Evolutionary conservation across 129 eudicot species (phyloP).

Genomic region (Chrysanthemum seticuspe): DNA sequence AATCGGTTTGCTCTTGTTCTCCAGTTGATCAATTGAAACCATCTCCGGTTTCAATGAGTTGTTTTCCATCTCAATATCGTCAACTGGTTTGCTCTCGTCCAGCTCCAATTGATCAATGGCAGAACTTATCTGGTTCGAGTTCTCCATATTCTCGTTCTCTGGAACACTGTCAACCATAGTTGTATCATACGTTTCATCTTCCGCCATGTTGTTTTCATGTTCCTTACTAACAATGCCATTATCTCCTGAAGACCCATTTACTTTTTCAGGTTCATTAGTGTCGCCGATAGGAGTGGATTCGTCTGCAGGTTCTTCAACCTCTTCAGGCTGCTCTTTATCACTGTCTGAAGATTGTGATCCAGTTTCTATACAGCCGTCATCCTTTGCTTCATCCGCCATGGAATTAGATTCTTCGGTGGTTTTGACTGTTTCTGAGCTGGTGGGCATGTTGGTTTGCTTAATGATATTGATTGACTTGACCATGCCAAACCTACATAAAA

Average conservation of each 20-base stretch:
- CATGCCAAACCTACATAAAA: constrained; percentile 78
- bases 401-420: constrained; percentile 19
- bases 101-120: constrained; percentile 22
- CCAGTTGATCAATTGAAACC: constrained; percentile 13
- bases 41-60: constrained; percentile 7
- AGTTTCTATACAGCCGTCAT: not conserved
- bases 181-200: constrained; percentile 39
- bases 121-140: constrained; percentile 8
- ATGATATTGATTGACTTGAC: constrained; percentile 68
- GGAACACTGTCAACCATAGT: constrained; percentile 24
- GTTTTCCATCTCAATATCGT: constrained; percentile 24
- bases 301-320: constrained; percentile 16
- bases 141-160: constrained; percentile 25
- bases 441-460: constrained; percentile 34
- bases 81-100: constrained; percentile 17
- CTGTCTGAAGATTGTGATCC: not conserved
- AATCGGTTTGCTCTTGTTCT: not conserved
- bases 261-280: constrained; percentile 25
- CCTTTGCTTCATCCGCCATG: constrained; percentile 9
- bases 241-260: constrained; percentile 17
- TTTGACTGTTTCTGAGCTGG: constrained; percentile 31
- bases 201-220: constrained; percentile 16
- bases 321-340: constrained; percentile 35
- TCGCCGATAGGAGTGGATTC: constrained; percentile 6
- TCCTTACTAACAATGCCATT: constrained; percentile 25